Percentiles rank a stretch among this genome's conserved stretches.
Conservation (phyloP, 1,139 yeast species). For the Geotrichum aggregatum region DNA sequence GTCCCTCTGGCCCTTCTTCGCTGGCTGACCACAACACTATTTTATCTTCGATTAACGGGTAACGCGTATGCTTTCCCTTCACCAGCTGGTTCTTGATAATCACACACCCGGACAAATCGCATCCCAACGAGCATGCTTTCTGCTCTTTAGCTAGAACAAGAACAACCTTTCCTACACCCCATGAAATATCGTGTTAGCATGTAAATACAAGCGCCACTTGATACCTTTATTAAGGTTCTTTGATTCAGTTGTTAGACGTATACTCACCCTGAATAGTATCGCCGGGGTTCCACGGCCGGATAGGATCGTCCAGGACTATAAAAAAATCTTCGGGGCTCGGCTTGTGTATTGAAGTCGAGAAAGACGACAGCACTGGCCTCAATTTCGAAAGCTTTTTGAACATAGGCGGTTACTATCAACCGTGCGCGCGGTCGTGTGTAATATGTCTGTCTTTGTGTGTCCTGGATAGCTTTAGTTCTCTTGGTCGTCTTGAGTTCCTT, state of each 20-base stretch:
- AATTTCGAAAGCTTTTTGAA: conserved; percentile 22
- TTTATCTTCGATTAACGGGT: conserved; percentile 58
- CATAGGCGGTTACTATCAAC: too few species aligned
- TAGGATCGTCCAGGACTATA: conserved; percentile 68
- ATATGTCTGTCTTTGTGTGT: too few species aligned
- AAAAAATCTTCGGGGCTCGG: conserved; percentile 53
- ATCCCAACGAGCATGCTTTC: conserved; percentile 28
- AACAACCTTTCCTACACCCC: conserved; percentile 35
- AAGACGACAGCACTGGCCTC: conserved; percentile 21
- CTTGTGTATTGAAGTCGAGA: conserved; percentile 35
- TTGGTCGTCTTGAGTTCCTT: too few species aligned
- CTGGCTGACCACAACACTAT: conserved; percentile 61
- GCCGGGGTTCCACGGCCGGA: conserved; percentile 62
- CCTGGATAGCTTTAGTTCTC: too few species aligned
- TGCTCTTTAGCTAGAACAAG: conserved; percentile 32
- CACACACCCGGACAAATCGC: conserved; percentile 35
- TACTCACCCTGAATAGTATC: conserved; percentile 61
- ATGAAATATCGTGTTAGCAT: background rate
- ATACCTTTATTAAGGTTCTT: too few species aligned
- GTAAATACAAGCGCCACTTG: too few species aligned
- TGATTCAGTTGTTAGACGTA: too few species aligned
- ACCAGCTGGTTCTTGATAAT: conserved; percentile 44
- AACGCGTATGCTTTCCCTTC: conserved; percentile 33
- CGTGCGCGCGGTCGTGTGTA: too few species aligned
- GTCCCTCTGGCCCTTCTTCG: too few species aligned